Evolutionary conservation across 2,329 filamentous ascomycete genomes (phyloP).

Genomic region (Calonectria montana): DNA sequence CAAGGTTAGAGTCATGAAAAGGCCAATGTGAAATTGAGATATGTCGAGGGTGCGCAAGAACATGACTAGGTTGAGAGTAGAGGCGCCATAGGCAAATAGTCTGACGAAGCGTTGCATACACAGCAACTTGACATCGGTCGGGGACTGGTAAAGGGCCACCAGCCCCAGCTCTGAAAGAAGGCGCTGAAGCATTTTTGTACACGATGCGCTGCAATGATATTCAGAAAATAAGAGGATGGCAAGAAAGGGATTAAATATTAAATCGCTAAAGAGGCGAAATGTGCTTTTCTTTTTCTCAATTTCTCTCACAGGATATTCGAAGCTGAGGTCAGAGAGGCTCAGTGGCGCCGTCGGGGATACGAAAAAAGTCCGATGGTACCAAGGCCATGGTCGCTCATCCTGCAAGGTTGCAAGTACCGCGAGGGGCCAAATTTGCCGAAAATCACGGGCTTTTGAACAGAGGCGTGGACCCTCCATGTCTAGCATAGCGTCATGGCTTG

Average conservation of each 20-base stretch:
- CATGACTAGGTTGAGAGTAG: conserved; percentile 67
- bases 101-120: conserved; percentile 70
- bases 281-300: not conserved
- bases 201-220: not conserved
- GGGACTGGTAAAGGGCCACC: conserved; percentile 36
- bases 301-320: not conserved
- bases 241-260: not conserved
- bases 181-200: not conserved
- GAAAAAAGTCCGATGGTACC: conserved; percentile 7
- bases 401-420: not conserved
- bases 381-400: not conserved
- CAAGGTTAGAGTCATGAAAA: conserved; percentile 75
- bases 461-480: not conserved
- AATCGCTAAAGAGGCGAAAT: not conserved
- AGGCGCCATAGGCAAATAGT: conserved; percentile 71
- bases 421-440: not conserved
- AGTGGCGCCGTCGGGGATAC: conserved; percentile 1
- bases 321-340: not conserved
- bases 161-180: conserved; percentile 39
- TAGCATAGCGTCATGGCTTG: conserved; percentile 1
- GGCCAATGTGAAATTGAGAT: conserved; percentile 64
- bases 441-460: not conserved
- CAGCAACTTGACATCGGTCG: conserved; percentile 59
- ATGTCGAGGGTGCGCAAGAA: conserved; percentile 64
- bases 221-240: not conserved